Evolutionary conservation across 305 asterid species (phyloP).

Genomic region (Fraxinus latifolia): DNA sequence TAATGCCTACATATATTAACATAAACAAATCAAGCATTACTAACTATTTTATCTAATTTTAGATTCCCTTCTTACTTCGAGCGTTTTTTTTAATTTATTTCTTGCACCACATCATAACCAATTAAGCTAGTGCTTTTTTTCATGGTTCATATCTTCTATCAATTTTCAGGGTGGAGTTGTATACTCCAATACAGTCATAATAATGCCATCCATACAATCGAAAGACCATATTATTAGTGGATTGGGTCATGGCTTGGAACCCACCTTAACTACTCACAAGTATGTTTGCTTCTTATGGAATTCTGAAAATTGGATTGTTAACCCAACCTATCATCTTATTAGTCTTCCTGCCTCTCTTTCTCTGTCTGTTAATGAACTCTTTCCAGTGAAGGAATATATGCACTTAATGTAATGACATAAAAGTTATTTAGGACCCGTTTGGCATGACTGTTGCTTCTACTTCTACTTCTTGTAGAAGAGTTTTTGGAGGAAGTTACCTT

Average conservation of each 20-base stretch:
- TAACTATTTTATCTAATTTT: not conserved
- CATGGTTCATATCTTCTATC: slow-evolving; percentile 16
- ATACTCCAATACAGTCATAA: slow-evolving; percentile 67
- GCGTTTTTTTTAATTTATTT: not conserved
- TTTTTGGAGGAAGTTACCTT: not conserved
- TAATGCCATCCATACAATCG: slow-evolving; percentile 53
- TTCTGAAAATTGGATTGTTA: not conserved
- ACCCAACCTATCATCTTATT: slow-evolving; percentile 4
- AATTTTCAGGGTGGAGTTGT: slow-evolving; percentile 74
- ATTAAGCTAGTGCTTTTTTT: not conserved
- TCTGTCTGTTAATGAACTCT: not conserved
- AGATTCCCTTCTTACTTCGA: not conserved
- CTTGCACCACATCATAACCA: not conserved
- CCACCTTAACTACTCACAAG: slow-evolving; percentile 63
- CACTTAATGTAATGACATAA: not conserved
- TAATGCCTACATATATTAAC: not conserved
- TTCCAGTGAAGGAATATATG: not conserved
- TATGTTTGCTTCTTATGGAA: slow-evolving; percentile 33
- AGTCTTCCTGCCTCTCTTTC: not conserved
- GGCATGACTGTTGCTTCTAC: not conserved
- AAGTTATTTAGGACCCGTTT: not conserved
- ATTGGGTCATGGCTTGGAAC: slow-evolving; percentile 56
- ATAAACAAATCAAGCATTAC: not conserved
- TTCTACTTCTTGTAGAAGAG: not conserved
- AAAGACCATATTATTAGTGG: slow-evolving; percentile 45